Conservation (phyloP, 352 stramenopile species). For the Pythium aristosporum region DNA sequence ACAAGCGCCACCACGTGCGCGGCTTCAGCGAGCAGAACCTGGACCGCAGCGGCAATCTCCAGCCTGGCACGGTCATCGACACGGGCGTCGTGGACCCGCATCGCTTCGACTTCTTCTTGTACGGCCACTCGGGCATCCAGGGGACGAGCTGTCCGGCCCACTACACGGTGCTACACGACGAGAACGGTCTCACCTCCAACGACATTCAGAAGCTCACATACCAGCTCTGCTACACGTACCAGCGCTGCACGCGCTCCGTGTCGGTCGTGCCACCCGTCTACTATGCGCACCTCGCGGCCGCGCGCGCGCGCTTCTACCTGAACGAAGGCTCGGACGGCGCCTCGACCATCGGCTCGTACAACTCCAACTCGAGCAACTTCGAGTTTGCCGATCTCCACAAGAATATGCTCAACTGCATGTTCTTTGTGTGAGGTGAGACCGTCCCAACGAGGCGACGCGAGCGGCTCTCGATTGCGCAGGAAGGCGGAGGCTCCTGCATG, state of each 20-base stretch:
- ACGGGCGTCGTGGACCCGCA: conserved; percentile 56
- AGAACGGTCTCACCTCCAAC: conserved; percentile 44
- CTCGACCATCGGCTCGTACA: conserved; percentile 58
- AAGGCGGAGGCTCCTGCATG: too few relatives aligned
- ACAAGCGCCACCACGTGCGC: conserved; percentile 73
- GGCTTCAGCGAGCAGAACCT: conserved; percentile 35
- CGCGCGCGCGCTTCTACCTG: conserved; percentile 59
- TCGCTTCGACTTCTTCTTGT: conserved; percentile 73
- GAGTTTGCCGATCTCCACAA: conserved; percentile 65
- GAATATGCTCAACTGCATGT: conserved; percentile 65
- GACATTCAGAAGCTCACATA: conserved; percentile 48
- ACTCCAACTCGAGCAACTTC: conserved; percentile 55
- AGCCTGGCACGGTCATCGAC: conserved; percentile 56
- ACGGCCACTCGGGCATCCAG: conserved; percentile 63
- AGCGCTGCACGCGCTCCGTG: conserved; percentile 67
- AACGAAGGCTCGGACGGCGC: conserved; percentile 53
- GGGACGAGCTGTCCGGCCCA: conserved; percentile 64
- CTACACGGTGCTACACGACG: conserved; percentile 66
- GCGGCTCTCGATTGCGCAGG: not conserved
- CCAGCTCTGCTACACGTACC: conserved; percentile 63
- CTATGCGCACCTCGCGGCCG: conserved; percentile 64
- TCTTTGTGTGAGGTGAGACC: conserved; percentile 51
- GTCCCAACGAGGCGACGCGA: not conserved
- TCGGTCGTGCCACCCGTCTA: conserved; percentile 67
- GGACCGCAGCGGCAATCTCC: conserved; percentile 47